Evolutionary conservation across 768 basidiomycete genomes (phyloP), one percentile per base, ranked within the genome.

Genomic region (Lentinula detonsa): DNA sequence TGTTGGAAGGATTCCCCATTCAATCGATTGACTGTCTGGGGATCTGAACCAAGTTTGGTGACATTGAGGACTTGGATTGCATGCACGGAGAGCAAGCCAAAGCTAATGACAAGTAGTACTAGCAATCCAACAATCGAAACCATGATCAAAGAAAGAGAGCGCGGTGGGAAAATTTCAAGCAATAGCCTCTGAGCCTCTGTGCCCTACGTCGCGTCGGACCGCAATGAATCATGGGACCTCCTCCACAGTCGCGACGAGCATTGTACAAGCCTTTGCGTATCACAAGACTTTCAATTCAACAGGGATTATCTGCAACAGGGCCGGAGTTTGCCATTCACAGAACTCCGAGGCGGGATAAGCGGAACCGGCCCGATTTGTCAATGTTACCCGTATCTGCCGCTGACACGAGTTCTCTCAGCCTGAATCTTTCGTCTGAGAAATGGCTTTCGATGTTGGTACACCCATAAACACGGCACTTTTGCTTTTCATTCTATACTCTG

Each of bases 381-480:
- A 31, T 5, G 8, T 56, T 56, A 56, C 55, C 39, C 55, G 37
- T 56, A n/a, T 43, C 33, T 18, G 7, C 50, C n/a, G 37, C 37
- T 39, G 37, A 8, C 9, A 8, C 28, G 28, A 28, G 28, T 13
- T 39, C 13, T 9, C 23, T 45, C 6, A 15, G 21, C n/a, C 7
- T 39, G 31, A 11, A 16, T 31, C 34, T 34, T 8, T 35, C 15
- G 13, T 40, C 13, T 7, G 11, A 9, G 23, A 9, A 8, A 56
- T 56, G 55, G 39, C 76, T 31, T 73, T 83, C 62, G 75, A 84
- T 61, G 69, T 90, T 59, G 83, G 85, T n/a, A 86, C 87, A 3
- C 91, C 92, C 11, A 72, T 90, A 51, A 93, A 93, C 75, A 88
- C 88, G 5, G 88, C 87, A 1, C 79, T 94, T 16, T 80, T 92